Base-by-base conservation (phyloP, 805 yeast species). In the Kazachstania viticola region DNA sequence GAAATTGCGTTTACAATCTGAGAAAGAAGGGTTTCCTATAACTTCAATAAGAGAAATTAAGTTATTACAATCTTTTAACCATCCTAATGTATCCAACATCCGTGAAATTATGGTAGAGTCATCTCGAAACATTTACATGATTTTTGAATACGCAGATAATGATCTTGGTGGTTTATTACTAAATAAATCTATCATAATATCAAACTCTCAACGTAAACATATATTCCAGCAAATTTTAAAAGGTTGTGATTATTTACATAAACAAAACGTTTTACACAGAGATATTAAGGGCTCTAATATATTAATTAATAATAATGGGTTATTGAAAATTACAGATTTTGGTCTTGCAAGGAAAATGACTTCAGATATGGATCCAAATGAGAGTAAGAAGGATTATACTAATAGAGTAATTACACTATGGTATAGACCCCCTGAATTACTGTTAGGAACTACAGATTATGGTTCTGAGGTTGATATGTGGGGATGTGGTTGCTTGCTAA, bases 391-490 rank as follows among this genome's bases (percentile, higher is more conserved):
- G 19, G 91, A 85, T 45, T 88, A 88, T 56, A 88, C 98, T 2
- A 91, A 91, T 53, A 62, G 98, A 34, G 97, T 91, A 25, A 91
- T 91, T 33, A 91, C 98, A 0, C 62, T 91, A 24, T 91, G 98
- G 98, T 88, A 91, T 54, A 69, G 98, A 37, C 98, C 98, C 1
- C 97, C 97, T 0, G 98, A 88, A 54, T 65, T 91, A 21, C 61
- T 91, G 24, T 57, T 91, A 36, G 98, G 98, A 1, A 75, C 94
- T 0, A 87, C 97, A 0, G 77, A 75, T 36, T 91, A 91, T 56
- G 91, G 87, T 0, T 61, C 84, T 25, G 95, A 82, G 45, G 91
- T 91, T 8, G 98, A 91, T 51, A 75, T 84, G 43, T 91, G 98
- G 98, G 95, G 97, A 0, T 76, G 84, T 38, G 98, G 98, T 3